Percentiles rank a stretch among this genome's conserved stretches.
phyloP scores from a whole-genome alignment of 176 grass and related monocot species.

The Zizania latifolia region DNA sequence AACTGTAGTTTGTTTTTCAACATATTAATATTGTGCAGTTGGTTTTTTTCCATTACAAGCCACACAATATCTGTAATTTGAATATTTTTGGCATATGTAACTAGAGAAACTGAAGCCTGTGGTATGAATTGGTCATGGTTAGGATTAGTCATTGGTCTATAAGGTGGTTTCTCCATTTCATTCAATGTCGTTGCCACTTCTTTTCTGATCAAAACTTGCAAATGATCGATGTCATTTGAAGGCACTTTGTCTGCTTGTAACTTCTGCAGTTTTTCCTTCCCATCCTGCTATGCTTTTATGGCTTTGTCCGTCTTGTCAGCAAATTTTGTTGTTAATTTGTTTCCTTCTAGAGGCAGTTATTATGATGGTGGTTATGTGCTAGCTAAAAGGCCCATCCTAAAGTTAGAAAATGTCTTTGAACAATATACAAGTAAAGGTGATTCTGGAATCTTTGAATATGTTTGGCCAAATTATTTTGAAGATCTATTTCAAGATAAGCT shows the following conservation, averaged over 20 bases:
- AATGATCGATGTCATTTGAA: background rate
- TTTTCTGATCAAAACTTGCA: background rate
- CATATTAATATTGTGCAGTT: background rate
- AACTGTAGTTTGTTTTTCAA: background rate
- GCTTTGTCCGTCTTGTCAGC: background rate
- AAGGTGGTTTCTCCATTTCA: background rate
- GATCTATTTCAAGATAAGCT: background rate
- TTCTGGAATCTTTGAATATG: background rate
- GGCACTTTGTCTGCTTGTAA: background rate
- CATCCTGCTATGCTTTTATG: background rate
- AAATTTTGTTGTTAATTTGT: background rate
- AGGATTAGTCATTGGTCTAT: background rate
- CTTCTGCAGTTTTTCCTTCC: background rate
- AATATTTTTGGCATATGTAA: background rate
- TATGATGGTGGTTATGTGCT: background rate
- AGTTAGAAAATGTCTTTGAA: background rate
- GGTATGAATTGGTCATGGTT: background rate
- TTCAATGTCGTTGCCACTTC: background rate
- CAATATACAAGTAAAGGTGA: background rate
- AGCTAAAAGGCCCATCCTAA: background rate
- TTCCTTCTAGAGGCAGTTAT: background rate
- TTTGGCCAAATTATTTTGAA: background rate
- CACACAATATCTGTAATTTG: background rate
- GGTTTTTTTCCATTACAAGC: background rate
- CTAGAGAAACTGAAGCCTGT: background rate